These are phyloP conservation scores for Xylariaceae sp. DNA, from an alignment of 2,329 filamentous ascomycete species.

Conservation along the genomic window DNA sequence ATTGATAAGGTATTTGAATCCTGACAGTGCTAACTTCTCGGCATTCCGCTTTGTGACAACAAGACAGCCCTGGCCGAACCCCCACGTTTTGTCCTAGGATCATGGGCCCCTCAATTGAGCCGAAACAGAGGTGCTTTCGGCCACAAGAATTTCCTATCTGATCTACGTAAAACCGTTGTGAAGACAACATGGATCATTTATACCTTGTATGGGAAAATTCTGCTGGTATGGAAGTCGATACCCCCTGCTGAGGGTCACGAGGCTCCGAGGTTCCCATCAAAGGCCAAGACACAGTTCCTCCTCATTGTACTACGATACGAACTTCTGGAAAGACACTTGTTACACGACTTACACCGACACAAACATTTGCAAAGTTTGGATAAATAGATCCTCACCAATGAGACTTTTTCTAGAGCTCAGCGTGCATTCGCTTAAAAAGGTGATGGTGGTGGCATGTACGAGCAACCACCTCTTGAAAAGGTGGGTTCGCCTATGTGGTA, in stretches of 20 bases:
- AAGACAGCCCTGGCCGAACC: neutral
- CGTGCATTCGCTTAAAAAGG: neutral
- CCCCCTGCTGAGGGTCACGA: no score
- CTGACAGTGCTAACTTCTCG: no score
- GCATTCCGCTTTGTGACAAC: no score
- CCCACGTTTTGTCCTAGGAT: neutral
- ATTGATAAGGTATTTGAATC: no score
- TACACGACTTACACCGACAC: neutral
- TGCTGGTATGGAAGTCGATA: no score
- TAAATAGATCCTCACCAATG: slow-evolving; percentile 15
- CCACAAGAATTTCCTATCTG: no score
- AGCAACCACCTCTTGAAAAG: slow-evolving; percentile 1
- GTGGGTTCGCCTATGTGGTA: neutral
- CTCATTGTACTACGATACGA: neutral
- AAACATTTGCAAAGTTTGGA: slow-evolving; percentile 5
- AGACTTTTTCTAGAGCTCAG: slow-evolving; percentile 5
- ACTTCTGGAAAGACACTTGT: neutral
- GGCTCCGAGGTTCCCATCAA: no score
- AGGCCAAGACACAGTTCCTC: no score
- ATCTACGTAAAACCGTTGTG: no score
- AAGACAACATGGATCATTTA: no score
- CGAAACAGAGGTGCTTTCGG: neutral
- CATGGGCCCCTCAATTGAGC: neutral
- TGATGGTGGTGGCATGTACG: slow-evolving; percentile 3
- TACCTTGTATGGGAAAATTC: no score